Conservation (phyloP, 768 basidiomycete genomes). For the Mycena amicta region DNA sequence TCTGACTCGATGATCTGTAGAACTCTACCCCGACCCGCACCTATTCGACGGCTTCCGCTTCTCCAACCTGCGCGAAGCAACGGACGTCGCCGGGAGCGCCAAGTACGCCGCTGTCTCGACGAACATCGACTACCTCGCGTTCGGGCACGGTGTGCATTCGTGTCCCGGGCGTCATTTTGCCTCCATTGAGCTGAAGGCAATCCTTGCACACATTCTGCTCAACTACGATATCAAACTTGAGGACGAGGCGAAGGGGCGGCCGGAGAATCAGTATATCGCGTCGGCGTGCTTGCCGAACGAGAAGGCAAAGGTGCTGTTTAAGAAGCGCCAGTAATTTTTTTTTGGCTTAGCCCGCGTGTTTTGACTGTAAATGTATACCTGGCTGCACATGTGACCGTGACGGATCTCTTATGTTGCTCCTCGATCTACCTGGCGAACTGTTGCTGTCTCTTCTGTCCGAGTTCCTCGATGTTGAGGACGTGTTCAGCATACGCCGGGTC, state of each 20-base stretch:
- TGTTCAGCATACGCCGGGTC: background rate
- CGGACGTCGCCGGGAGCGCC: conserved; percentile 17
- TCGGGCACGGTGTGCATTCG: conserved; percentile 15
- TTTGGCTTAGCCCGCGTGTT: no score
- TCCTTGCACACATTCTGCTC: conserved; percentile 17
- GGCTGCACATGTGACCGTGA: background rate
- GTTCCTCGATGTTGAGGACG: background rate
- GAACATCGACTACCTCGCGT: conserved; percentile 17
- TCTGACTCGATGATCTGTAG: background rate
- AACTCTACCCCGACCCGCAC: conserved; percentile 14
- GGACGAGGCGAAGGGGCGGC: conserved; percentile 4
- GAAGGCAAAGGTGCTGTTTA: conserved; percentile 17
- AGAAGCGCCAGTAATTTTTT: conserved; percentile 10
- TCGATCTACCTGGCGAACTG: background rate
- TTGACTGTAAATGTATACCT: background rate
- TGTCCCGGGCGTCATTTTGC: conserved; percentile 15
- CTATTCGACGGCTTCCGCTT: conserved; percentile 21
- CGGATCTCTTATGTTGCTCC: background rate
- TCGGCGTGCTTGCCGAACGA: conserved; percentile 18
- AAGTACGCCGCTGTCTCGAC: conserved; percentile 18
- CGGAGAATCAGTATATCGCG: conserved; percentile 18
- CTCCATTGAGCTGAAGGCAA: conserved; percentile 13
- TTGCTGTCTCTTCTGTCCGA: background rate
- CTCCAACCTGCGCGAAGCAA: conserved; percentile 8
- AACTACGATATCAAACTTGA: conserved; percentile 18